Percentiles rank a stretch among this genome's conserved stretches.
Evolutionary conservation across 2,329 filamentous ascomycete species (phyloP).

Genomic region (Phialophora chinensis): DNA sequence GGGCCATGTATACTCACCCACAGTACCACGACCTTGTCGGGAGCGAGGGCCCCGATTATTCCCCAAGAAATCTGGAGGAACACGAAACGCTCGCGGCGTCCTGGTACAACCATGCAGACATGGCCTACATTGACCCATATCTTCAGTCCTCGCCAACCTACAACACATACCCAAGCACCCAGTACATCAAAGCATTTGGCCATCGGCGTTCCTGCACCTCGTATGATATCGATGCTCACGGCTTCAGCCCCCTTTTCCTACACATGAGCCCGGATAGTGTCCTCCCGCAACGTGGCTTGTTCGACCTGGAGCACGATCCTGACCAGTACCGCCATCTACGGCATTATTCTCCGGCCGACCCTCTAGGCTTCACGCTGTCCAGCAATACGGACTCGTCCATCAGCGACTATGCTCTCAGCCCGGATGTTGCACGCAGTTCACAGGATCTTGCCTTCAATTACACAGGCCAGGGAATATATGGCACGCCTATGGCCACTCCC

Average conservation of each 20-base stretch:
- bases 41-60: slow-evolving; percentile 22
- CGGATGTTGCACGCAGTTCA: slow-evolving; percentile 22
- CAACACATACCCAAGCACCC: slow-evolving; percentile 13
- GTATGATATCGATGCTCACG: slow-evolving; percentile 31
- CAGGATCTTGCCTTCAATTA: slow-evolving; percentile 16
- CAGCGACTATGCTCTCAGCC: slow-evolving; percentile 35
- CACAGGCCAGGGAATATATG: neutral
- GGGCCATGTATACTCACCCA: slow-evolving; percentile 21
- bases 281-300: slow-evolving; percentile 15
- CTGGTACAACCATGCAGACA: slow-evolving; percentile 15
- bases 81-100: slow-evolving; percentile 4
- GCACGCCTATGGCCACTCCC: neutral
- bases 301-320: slow-evolving; percentile 13
- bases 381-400: slow-evolving; percentile 26
- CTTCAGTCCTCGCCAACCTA: slow-evolving; percentile 18
- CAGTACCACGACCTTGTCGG: slow-evolving; percentile 26
- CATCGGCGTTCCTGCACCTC: slow-evolving; percentile 11
- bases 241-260: slow-evolving; percentile 21
- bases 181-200: slow-evolving; percentile 1
- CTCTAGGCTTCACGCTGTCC: slow-evolving; percentile 25
- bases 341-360: slow-evolving; percentile 33
- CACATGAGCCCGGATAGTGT: neutral
- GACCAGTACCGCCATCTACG: slow-evolving; percentile 25
- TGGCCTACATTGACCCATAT: slow-evolving; percentile 26
- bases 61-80: neutral